Evolutionary conservation across 2,329 filamentous ascomycete species (phyloP), one percentile per base, ranked within the genome.

Genomic region (Trichoderma afroharzianum): DNA sequence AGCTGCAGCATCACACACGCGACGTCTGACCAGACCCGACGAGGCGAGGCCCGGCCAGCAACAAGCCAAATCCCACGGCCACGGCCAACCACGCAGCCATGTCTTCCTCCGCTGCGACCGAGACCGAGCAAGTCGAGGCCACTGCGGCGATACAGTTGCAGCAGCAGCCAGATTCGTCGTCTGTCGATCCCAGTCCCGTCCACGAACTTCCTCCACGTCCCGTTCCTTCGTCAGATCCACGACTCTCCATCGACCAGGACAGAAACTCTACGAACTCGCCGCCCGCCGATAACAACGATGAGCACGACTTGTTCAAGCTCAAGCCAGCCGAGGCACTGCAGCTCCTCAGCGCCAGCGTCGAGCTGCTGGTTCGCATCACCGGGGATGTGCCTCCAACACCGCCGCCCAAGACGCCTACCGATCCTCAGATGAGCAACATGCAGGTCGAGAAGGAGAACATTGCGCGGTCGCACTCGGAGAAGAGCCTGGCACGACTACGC

Each of bases 311-410:
- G 73, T 93, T 92, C 82, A 88, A 88, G 66, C 86, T 98, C 72
- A 84, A 90, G 1, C 90, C 94, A 4, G 85, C 91, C 66, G 90
- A 90, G 2, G 95, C 95, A 6, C 87, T 98, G 77, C 92, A 91
- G 77, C 84, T 97, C 74, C 87, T 98, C n/a, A 91, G 91, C 75
- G 86, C 89, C 50, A 89, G 89, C 71, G 84, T 94, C 72, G 92
- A 94, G 76, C 86, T 89, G 4, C 85, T 96, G 66, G 91, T 94
- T 32, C 87, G 88, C 74, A 85, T 91, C 72, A 93, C 92, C 2
- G 92, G 93, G 78, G 93, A 97, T 77, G 85, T 96, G 14, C 93
- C 93, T 26, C 92, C 92, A 18, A 96, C 91, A n/a, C 93, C 92
- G 70, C 91, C 92, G 6, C 87, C 91, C 2, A 86, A 86, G 68